Evolutionary conservation across 2,329 filamentous ascomycete species (phyloP).

Genomic region (Dichotomopilus funicola): DNA sequence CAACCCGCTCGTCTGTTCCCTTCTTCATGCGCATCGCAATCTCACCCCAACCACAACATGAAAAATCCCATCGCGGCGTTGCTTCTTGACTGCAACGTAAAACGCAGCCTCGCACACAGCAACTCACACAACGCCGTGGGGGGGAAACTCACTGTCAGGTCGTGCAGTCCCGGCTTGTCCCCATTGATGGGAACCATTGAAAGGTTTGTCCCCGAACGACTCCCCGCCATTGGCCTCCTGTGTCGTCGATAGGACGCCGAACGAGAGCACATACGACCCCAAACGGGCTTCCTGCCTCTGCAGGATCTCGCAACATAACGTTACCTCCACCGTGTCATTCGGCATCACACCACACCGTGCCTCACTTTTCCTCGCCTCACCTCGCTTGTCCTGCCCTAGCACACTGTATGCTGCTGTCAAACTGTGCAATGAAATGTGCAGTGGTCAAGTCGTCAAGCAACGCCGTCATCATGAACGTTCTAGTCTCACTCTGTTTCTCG

Average conservation of each 20-base stretch:
- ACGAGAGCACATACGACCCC: neutral
- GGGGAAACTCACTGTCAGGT: too few species aligned
- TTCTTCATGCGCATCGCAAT: constrained; percentile 12
- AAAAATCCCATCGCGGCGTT: neutral
- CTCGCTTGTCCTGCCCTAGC: too few species aligned
- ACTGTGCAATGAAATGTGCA: too few species aligned
- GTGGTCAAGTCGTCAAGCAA: too few species aligned
- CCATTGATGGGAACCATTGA: too few species aligned
- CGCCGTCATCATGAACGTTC: too few species aligned
- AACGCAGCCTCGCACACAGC: neutral
- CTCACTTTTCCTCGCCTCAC: too few species aligned
- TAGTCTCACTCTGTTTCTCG: too few species aligned
- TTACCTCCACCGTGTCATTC: neutral
- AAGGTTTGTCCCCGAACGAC: too few species aligned
- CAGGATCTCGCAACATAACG: neutral
- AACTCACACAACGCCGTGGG: neutral
- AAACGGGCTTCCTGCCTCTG: neutral
- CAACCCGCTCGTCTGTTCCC: neutral
- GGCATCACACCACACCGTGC: neutral
- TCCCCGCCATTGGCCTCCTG: neutral
- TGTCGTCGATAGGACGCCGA: neutral
- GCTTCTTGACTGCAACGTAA: neutral
- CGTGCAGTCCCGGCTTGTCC: too few species aligned
- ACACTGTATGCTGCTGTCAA: too few species aligned
- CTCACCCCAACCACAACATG: neutral